Evolutionary conservation across 2,329 filamentous ascomycete genomes (phyloP).

Genomic region (Atkinsonella hypoxylon): DNA sequence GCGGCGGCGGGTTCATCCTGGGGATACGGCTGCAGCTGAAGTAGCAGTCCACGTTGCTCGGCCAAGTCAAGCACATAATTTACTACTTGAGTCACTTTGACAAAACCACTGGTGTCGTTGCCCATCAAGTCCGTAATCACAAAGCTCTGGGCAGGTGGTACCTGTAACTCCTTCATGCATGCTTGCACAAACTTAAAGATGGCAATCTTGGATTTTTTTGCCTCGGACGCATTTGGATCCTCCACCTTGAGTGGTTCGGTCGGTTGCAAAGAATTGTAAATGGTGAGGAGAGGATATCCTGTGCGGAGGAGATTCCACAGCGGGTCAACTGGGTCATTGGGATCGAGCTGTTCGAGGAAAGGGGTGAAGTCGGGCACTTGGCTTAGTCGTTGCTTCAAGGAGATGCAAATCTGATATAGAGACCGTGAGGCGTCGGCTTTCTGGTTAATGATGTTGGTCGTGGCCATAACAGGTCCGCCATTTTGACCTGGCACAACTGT

Average conservation of each 20-base stretch:
- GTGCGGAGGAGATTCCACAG: conserved; percentile 79
- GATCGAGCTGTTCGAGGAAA: conserved; percentile 60
- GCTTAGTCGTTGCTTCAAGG: conserved; percentile 67
- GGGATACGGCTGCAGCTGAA: conserved; percentile 44
- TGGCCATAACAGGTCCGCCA: conserved; percentile 57
- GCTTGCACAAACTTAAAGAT: conserved; percentile 89
- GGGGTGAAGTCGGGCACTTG: conserved; percentile 75
- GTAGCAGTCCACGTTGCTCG: conserved; percentile 63
- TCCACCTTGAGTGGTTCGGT: conserved; percentile 56
- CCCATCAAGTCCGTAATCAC: conserved; percentile 85
- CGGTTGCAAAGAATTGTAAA: conserved; percentile 79
- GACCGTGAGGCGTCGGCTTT: conserved; percentile 84
- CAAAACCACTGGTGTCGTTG: conserved; percentile 92
- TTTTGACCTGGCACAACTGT: conserved; percentile 31
- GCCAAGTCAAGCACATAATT: conserved; percentile 85
- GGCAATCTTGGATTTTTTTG: conserved; percentile 73
- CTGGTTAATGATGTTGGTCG: conserved; percentile 93
- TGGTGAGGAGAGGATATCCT: conserved; percentile 71
- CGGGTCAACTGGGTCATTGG: conserved; percentile 69
- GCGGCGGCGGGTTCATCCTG: conserved; percentile 36
- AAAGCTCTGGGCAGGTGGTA: conserved; percentile 75
- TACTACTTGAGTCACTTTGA: conserved; percentile 90
- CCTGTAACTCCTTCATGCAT: conserved; percentile 70
- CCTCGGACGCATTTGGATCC: conserved; percentile 46
- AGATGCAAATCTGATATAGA: conserved; percentile 89